Evolutionary conservation across 352 stramenopile genomes (phyloP), one percentile per base, ranked within the genome.

Genomic region (Phytopythium litorale): DNA sequence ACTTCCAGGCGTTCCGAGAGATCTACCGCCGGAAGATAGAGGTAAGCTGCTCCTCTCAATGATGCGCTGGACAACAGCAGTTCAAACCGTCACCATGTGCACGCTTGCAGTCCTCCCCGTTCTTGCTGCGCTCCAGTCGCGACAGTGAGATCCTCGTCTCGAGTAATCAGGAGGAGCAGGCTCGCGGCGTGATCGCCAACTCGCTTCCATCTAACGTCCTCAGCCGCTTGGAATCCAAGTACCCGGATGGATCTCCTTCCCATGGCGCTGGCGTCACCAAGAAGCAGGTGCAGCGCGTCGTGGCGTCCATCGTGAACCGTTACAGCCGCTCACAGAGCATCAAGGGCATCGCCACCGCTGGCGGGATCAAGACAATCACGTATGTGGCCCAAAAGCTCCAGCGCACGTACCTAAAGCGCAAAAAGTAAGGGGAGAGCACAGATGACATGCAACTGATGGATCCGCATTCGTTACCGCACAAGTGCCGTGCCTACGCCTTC

Each of bases 301-400:
- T 91, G 21, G 72, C 73, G 42, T 77, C 70, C n/a, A 84, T 94
- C 32, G 87, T 97, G 38, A 81, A 85, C 35, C 75, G 80, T n/a
- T 95, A 85, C 62, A 97, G 89, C 63, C 81, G 86, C 33, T 87
- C 87, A 12, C 89, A 97, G 68, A 93, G 87, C 71, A 92, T 92
- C 63, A 97, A 97, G 60, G 86, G 89, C 53, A 92, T 97, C 35
- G 75, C 87, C 25, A 97, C 89, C 18, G 89, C 86, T 35, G 89
- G 89, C 13, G 81, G 71, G 21, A 59, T 88, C 38, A 97, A 97
- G 58, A 88, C 84, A 8, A 78, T 91, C 42, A 57, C 82, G 35
- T 97, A 97, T 60, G 75, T 93, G 5, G 74, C 78, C 33, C 79
- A 93, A 64, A 97, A 97, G 64, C 72, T 97, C 19, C 84, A 93